phyloP scores from a whole-genome alignment of 2,329 filamentous ascomycete genomes.

The Fusarium euwallaceae region DNA sequence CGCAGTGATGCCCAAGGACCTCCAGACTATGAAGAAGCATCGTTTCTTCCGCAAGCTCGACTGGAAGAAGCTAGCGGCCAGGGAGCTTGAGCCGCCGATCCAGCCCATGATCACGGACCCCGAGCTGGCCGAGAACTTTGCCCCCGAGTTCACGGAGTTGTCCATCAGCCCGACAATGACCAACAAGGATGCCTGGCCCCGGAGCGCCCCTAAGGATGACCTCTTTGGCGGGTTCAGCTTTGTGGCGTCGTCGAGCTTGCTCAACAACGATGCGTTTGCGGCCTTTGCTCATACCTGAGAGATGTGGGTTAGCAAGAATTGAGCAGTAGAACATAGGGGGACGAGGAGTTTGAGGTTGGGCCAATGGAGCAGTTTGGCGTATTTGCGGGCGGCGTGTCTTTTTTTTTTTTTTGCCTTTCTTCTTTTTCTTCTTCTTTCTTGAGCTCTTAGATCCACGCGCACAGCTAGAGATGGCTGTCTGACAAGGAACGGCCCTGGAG shows the following conservation, averaged over 20 bases:
- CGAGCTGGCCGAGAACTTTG: conserved; percentile 96
- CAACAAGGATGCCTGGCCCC: conserved; percentile 57
- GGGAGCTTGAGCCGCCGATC: conserved; percentile 90
- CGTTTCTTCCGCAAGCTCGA: conserved; percentile 98
- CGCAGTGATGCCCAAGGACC: conserved; percentile 88
- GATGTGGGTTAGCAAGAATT: background rate
- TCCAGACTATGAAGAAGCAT: conserved; percentile 88
- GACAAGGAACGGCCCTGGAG: background rate
- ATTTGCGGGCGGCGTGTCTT: conserved; percentile 13
- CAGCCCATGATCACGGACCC: conserved; percentile 95
- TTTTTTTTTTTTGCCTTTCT: conserved; percentile 1
- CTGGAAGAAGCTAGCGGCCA: conserved; percentile 86
- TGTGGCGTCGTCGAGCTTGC: conserved; percentile 69
- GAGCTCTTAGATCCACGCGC: conserved; percentile 5
- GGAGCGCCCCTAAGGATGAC: conserved; percentile 63
- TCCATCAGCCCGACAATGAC: conserved; percentile 80
- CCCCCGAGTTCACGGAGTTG: conserved; percentile 89
- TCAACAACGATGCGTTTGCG: conserved; percentile 63
- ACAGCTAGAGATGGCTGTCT: background rate
- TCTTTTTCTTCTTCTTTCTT: conserved; percentile 10
- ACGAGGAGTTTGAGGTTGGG: conserved; percentile 7
- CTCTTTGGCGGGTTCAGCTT: conserved; percentile 75
- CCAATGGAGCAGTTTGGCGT: conserved; percentile 11
- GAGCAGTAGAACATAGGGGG: background rate
- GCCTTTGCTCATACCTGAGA: conserved; percentile 39